Percentiles rank a stretch among this genome's conserved stretches.
These are phyloP conservation scores for Psilocybe tampanensis DNA, from an alignment of 768 basidiomycete genomes.

Conservation along the genomic window DNA sequence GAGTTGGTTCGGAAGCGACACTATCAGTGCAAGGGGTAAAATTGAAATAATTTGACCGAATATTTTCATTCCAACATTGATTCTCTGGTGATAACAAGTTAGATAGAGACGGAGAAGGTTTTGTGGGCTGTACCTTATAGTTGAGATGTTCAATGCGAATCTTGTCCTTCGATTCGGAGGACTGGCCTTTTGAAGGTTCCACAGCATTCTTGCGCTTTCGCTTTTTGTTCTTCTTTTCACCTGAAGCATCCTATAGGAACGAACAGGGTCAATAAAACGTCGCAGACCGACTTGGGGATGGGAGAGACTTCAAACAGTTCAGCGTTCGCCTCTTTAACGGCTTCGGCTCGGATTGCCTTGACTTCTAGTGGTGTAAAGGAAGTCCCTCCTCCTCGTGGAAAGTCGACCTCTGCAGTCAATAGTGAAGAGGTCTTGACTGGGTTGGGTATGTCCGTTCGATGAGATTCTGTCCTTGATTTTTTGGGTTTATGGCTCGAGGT, in stretches of 20 bases:
- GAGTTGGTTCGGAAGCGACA: conserved; percentile 96
- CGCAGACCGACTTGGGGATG: not conserved
- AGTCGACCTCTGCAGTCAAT: conserved; percentile 78
- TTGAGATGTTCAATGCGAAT: conserved; percentile 90
- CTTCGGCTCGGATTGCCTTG: conserved; percentile 84
- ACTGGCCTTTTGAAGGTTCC: conserved; percentile 26
- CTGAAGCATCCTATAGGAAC: conserved; percentile 42
- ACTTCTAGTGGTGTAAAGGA: conserved; percentile 87
- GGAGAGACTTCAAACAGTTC: conserved; percentile 64
- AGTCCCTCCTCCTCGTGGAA: conserved; percentile 94
- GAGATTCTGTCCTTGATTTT: conserved; percentile 53
- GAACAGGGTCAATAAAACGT: conserved; percentile 5
- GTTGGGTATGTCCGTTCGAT: conserved; percentile 19
- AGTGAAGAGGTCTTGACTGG: conserved; percentile 24
- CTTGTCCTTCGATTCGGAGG: conserved; percentile 47
- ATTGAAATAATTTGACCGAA: conserved; percentile 87
- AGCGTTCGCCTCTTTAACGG: conserved; percentile 77
- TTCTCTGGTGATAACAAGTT: conserved; percentile 51
- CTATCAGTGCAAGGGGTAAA: conserved; percentile 84
- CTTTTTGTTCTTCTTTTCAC: conserved; percentile 44
- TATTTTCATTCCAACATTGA: conserved; percentile 83
- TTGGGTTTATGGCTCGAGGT: conserved; percentile 54
- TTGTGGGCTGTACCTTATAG: conserved; percentile 68
- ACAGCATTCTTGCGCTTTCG: conserved; percentile 49
- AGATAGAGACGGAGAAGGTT: not conserved